Evolutionary conservation across 1,284 basidiomycete species (phyloP).

Genomic region (Gomphus sp.): DNA sequence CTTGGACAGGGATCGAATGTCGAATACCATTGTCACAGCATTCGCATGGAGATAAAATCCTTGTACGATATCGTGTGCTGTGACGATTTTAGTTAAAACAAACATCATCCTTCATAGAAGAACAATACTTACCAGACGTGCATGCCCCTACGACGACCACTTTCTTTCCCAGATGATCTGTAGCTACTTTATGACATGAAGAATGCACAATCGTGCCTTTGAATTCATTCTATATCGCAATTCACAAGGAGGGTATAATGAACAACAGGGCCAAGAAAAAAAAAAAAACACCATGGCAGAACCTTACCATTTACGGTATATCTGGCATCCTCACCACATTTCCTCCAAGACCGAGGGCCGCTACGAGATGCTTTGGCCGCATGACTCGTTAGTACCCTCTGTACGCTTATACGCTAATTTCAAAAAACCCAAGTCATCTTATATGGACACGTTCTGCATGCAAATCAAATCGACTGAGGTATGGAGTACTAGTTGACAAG

Average conservation of each 20-base stretch:
- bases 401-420: no score
- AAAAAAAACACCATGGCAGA: background rate
- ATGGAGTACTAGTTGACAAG: no score
- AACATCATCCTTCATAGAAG: background rate
- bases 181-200: conserved; percentile 35
- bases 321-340: conserved; percentile 39
- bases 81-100: background rate
- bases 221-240: conserved; percentile 34
- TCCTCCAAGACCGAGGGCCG: conserved; percentile 52
- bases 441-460: no score
- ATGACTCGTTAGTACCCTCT: conserved; percentile 19
- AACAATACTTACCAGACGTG: conserved; percentile 34
- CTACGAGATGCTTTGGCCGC: conserved; percentile 47
- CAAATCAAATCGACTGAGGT: no score
- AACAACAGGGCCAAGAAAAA: background rate
- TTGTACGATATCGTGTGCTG: conserved; percentile 33
- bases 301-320: conserved; percentile 31
- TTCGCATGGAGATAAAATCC: conserved; percentile 38
- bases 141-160: conserved; percentile 53
- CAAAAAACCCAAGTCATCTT: no score
- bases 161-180: conserved; percentile 45
- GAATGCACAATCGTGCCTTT: conserved; percentile 51
- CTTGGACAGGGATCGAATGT: background rate
- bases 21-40: conserved; percentile 26
- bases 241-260: no score